Evolutionary conservation across 2,329 filamentous ascomycete genomes (phyloP).

Genomic region (Pleurostoma richardsiae): DNA sequence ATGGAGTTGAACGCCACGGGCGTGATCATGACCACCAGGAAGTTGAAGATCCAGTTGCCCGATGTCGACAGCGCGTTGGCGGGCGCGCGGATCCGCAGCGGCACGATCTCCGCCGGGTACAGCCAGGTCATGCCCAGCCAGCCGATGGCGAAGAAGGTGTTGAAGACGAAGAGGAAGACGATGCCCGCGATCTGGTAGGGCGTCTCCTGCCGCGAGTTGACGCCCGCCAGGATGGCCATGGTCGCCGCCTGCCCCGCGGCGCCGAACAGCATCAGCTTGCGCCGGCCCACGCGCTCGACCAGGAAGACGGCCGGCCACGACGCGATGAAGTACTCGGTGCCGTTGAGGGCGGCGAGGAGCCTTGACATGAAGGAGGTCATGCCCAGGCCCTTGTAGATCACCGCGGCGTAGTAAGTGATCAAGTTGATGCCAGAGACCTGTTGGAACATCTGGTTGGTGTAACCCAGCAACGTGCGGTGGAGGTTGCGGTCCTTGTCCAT

Average conservation of each 20-base stretch:
- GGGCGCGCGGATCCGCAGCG: constrained; percentile 45
- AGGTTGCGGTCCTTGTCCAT: constrained; percentile 12
- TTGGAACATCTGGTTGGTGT: constrained; percentile 10
- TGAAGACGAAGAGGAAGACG: constrained; percentile 44
- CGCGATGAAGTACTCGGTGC: constrained; percentile 43
- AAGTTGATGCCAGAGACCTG: constrained; percentile 20
- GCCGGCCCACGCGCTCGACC: constrained; percentile 61
- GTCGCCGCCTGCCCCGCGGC: constrained; percentile 56
- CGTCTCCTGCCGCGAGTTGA: constrained; percentile 21
- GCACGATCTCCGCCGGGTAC: constrained; percentile 53
- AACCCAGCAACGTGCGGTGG: constrained; percentile 14
- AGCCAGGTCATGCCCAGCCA: constrained; percentile 55
- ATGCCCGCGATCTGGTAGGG: constrained; percentile 22
- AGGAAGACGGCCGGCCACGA: constrained; percentile 58
- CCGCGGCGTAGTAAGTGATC: constrained; percentile 18
- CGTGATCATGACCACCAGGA: constrained; percentile 59
- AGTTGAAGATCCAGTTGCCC: constrained; percentile 60
- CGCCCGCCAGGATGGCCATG: constrained; percentile 58
- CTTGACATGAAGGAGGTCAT: constrained; percentile 50
- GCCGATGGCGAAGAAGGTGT: constrained; percentile 46
- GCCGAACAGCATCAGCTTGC: constrained; percentile 68
- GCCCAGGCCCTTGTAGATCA: constrained; percentile 30
- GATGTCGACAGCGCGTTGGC: constrained; percentile 51
- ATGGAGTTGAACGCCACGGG: constrained; percentile 55
- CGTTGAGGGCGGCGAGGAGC: constrained; percentile 49